A percentile compares a stretch with the other conserved stretches of the same genome.
Conservation (phyloP, 495 filamentous ascomycete genomes). For the Neurospora intermedia region DNA sequence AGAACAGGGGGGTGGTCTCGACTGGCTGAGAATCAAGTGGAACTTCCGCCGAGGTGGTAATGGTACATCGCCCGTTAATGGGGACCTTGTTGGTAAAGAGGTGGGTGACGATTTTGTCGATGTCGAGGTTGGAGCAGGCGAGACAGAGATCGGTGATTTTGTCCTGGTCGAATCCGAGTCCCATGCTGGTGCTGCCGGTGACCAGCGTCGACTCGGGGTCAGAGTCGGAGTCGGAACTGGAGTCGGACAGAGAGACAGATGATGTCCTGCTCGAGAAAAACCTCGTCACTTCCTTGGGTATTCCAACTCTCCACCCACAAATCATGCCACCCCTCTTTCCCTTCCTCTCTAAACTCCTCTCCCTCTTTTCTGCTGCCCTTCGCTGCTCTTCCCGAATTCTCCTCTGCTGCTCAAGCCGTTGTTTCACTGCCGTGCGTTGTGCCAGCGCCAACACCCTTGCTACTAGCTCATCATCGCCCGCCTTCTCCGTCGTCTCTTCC, state of each 20-base stretch:
- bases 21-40: neutral
- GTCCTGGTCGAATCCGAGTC: neutral
- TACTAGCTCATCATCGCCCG: neutral
- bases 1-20: neutral
- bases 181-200: neutral
- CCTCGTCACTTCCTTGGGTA: neutral
- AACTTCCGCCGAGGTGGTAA: neutral
- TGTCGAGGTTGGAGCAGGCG: conserved; percentile 13
- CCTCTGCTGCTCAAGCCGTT: neutral
- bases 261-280: neutral
- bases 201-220: neutral
- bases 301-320: neutral
- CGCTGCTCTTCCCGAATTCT: neutral
- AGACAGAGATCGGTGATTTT: conserved; percentile 12
- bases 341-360: neutral
- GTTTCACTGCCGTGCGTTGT: neutral
- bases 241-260: neutral
- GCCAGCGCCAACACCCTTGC: neutral
- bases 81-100: neutral
- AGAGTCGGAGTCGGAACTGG: neutral
- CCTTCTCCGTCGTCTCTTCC: neutral
- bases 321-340: neutral
- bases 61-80: conserved; percentile 3
- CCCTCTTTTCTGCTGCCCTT: neutral
- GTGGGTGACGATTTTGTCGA: conserved; percentile 7